A percentile compares a stretch with the other conserved stretches of the same genome.
Conservation (phyloP, 2,329 filamentous ascomycete species). For the Onygena corvina region DNA sequence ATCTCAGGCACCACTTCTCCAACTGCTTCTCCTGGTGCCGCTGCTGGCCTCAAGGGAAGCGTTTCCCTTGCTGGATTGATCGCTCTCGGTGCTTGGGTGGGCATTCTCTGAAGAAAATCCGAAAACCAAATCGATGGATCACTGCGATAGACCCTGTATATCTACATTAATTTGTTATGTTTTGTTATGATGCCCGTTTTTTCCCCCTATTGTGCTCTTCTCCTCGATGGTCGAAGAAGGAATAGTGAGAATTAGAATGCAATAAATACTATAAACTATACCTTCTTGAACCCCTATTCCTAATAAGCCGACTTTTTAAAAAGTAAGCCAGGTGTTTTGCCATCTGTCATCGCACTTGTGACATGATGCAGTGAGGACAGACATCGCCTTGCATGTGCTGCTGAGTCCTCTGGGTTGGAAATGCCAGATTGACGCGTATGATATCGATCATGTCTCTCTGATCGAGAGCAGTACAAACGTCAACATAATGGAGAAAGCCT, state of each 20-base stretch:
- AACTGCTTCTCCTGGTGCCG: neutral
- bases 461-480: no score
- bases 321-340: no score
- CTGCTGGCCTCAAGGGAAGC: conserved; percentile 2
- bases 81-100: conserved; percentile 1
- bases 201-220: neutral
- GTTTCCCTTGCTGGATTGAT: neutral
- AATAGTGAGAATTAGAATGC: conserved; percentile 3
- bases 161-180: neutral
- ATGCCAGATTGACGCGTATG: no score
- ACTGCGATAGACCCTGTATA: neutral
- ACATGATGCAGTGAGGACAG: no score
- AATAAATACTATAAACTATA: no score
- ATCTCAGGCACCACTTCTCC: neutral
- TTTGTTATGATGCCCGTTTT: neutral
- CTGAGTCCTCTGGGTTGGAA: no score
- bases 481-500: no score
- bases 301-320: no score
- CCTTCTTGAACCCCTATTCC: no score
- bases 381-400: no score
- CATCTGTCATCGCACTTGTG: no score
- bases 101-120: neutral
- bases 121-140: neutral
- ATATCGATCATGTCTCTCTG: no score
- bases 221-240: conserved; percentile 1